phyloP scores from a whole-genome alignment of 192 early-diverging fungal species.

The Rhizoclosmatium globosum region DNA sequence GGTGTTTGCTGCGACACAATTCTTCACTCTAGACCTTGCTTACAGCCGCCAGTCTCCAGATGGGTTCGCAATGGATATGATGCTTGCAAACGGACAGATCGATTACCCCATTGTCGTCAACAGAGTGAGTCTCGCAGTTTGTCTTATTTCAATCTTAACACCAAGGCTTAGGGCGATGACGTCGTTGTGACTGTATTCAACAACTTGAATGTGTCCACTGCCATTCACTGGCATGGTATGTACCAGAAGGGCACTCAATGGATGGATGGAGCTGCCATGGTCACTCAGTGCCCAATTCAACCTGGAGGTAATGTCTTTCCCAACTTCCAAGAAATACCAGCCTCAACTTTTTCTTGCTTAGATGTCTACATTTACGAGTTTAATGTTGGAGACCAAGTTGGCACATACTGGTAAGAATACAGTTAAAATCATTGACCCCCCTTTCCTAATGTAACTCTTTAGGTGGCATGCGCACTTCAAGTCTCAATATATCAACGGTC shows the following conservation, averaged over 20 bases:
- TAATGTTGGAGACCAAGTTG: slow-evolving; percentile 66
- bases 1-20: neutral
- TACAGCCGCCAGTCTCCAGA: slow-evolving; percentile 16
- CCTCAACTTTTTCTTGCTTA: neutral
- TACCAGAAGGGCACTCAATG: slow-evolving; percentile 68
- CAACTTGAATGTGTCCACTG: slow-evolving; percentile 43
- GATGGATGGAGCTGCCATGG: slow-evolving; percentile 31
- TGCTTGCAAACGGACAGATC: slow-evolving; percentile 23
- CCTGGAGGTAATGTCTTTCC: neutral
- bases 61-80: slow-evolving; percentile 18
- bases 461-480: slow-evolving; percentile 61
- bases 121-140: neutral
- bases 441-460: slow-evolving; percentile 52
- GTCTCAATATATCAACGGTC: slow-evolving; percentile 64
- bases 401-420: slow-evolving; percentile 78
- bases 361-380: slow-evolving; percentile 73
- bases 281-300: slow-evolving; percentile 29
- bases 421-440: too few relatives aligned
- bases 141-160: neutral
- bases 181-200: slow-evolving; percentile 38
- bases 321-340: neutral
- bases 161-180: neutral
- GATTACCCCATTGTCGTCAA: slow-evolving; percentile 26
- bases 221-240: slow-evolving; percentile 73
- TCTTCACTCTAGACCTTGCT: slow-evolving; percentile 7